These are phyloP conservation scores for Clonostachys chloroleuca DNA, from an alignment of 2,329 filamentous ascomycete genomes.

Conservation along the genomic window DNA sequence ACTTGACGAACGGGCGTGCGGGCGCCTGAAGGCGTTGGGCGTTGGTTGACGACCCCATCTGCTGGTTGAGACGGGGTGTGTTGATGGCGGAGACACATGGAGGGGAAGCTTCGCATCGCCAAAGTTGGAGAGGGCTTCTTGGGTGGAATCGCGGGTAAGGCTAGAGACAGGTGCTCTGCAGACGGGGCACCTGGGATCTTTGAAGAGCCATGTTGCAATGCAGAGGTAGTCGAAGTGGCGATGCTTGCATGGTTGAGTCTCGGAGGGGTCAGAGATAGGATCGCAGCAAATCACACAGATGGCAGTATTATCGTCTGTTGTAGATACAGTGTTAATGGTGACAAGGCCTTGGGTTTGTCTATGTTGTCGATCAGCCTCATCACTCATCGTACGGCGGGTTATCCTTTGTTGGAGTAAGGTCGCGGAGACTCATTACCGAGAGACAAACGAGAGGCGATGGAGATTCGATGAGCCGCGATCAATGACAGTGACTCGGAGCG, in stretches of 20 bases:
- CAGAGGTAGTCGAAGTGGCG: slow-evolving; percentile 81
- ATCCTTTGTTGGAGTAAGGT: too few species aligned
- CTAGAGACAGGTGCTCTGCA: slow-evolving; percentile 49
- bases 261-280: slow-evolving; percentile 64
- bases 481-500: too few species aligned
- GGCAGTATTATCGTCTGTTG: not conserved
- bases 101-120: not conserved
- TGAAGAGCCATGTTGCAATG: slow-evolving; percentile 75
- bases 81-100: not conserved
- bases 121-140: not conserved
- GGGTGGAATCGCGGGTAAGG: not conserved
- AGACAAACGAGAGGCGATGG: too few species aligned
- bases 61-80: not conserved
- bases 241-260: slow-evolving; percentile 75
- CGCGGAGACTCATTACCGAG: too few species aligned
- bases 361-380: too few species aligned
- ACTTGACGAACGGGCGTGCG: not conserved
- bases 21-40: not conserved
- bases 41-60: too few species aligned
- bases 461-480: too few species aligned
- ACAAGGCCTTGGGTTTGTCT: too few species aligned
- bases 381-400: too few species aligned
- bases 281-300: slow-evolving; percentile 86
- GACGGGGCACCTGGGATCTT: slow-evolving; percentile 70
- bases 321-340: too few species aligned